Conservation (phyloP, 352 stramenopile species). For the Pythium phragmitis region DNA sequence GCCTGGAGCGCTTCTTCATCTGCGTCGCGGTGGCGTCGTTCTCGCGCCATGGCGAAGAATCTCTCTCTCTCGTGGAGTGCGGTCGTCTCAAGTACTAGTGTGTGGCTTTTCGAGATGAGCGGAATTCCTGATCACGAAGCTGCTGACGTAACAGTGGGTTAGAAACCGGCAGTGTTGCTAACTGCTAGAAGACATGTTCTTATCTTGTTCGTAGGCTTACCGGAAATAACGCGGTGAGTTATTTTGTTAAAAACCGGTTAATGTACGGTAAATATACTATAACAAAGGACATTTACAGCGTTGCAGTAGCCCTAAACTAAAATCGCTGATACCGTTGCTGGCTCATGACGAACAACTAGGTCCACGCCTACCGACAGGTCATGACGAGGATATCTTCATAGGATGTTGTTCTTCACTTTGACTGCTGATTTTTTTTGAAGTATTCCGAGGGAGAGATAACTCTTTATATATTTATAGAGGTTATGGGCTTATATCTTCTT, state of each 20-base stretch:
- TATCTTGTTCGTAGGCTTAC: background rate
- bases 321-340: too few relatives aligned
- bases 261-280: background rate
- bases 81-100: background rate
- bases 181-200: background rate
- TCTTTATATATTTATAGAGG: too few relatives aligned
- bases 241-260: too few relatives aligned
- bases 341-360: too few relatives aligned
- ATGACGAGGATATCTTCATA: too few relatives aligned
- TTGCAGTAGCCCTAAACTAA: too few relatives aligned
- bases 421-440: too few relatives aligned
- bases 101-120: slow-evolving; percentile 5
- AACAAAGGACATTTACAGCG: background rate
- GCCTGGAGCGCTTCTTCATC: slow-evolving; percentile 71
- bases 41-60: slow-evolving; percentile 8
- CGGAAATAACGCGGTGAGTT: too few relatives aligned
- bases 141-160: background rate
- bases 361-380: too few relatives aligned
- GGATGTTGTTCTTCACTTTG: too few relatives aligned
- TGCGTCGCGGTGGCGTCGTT: slow-evolving; percentile 42
- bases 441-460: too few relatives aligned
- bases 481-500: too few relatives aligned
- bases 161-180: background rate
- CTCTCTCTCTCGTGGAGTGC: background rate
- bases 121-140: background rate